Evolutionary conservation across 306 rosid genomes (phyloP).

Genomic region (Casuarina cunninghamiana): DNA sequence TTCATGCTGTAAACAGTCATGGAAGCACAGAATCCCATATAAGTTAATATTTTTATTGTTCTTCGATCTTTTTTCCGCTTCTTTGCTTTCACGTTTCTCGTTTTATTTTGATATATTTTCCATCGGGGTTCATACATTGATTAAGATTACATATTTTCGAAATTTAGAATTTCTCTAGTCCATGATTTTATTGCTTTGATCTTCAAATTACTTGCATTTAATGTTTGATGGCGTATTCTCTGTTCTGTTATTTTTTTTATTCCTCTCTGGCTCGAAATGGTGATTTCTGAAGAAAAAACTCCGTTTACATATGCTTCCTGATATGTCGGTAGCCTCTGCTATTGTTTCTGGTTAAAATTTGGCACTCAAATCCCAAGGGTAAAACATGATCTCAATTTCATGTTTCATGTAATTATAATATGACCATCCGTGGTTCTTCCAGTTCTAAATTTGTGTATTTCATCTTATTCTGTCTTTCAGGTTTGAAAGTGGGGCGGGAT

Average conservation of each 20-base stretch:
- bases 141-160: neutral
- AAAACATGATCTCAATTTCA: neutral
- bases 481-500: neutral
- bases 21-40: too few species aligned
- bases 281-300: slow-evolving; percentile 2
- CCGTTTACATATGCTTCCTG: neutral
- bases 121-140: neutral
- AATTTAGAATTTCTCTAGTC: neutral
- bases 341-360: neutral
- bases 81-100: neutral
- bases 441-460: neutral
- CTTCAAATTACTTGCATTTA: slow-evolving; percentile 24
- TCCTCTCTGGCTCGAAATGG: neutral
- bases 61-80: neutral
- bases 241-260: neutral
- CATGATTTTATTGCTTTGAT: neutral
- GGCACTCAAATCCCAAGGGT: neutral
- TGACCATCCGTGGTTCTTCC: neutral
- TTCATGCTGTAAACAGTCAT: too few species aligned
- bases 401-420: neutral
- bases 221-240: neutral
- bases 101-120: neutral
- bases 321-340: neutral
- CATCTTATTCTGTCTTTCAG: neutral
- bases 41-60: too few species aligned